Evolutionary conservation across 2,329 filamentous ascomycete genomes (phyloP), one percentile per base, ranked within the genome.

Genomic region (Cercospora brassicicola): DNA sequence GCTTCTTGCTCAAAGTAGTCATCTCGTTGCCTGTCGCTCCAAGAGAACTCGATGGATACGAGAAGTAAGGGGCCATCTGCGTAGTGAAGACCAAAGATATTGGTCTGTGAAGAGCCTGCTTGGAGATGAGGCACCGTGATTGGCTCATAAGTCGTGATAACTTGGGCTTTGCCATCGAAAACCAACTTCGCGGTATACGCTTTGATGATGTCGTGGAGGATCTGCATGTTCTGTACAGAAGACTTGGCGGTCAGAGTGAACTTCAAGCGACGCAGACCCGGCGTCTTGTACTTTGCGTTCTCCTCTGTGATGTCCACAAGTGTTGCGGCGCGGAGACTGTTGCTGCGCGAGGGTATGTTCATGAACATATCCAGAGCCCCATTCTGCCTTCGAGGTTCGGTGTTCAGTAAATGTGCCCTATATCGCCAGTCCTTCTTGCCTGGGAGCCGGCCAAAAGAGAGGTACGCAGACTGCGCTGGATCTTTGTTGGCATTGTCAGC

Each of bases 231-330:
- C 28, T 70, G 57, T 7, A 59, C 56, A 20, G 61, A 62, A 20
- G 64, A 62, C 11, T 57, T 65, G 8, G 61, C 60, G 8, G 73
- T 74, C 26, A 73, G 66, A 3, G 72, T 73, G 59, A 73, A 74
- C 30, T 70, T 71, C 11, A 66, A 63, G 7, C 72, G 70, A 15
- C 73, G 66, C 13, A 66, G 65, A 23, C 71, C 69, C 18, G 48
- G 62, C 4, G 65, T 66, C 45, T 67, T 69, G 36, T 39, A 65
- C 33, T 66, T 59, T 28, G 53, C 63, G 28, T 72, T 67, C 39
- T 74, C 71, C 10, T 69, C 28, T 1, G 70, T 66, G 39, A 65
- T 73, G 4, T 68, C 48, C 2, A 59, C 56, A 11, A 73, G 70
- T 0, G 71, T 71, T 11, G 59, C 70, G 2, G 48, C 65, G n/a